phyloP scores from a whole-genome alignment of 768 basidiomycete species.

The Cystoderma amianthinum region DNA sequence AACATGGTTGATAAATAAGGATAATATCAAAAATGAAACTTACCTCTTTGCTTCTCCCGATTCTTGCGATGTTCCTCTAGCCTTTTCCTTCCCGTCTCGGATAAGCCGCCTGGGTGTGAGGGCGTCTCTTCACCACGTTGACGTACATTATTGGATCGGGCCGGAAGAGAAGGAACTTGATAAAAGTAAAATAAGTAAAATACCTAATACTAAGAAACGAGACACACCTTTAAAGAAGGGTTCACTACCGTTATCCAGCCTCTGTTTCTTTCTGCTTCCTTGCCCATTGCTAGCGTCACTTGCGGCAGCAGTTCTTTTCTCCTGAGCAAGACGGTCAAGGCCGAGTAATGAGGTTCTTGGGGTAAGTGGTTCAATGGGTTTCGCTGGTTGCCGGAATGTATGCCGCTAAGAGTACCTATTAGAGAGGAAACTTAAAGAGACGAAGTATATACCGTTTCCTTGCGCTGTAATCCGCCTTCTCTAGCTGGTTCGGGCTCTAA shows the following conservation, averaged over 20 bases:
- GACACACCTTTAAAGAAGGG: constrained; percentile 82
- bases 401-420: constrained; percentile 46
- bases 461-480: constrained; percentile 70
- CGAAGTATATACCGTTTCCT: constrained; percentile 44
- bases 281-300: constrained; percentile 31
- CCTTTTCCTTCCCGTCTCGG: constrained; percentile 60
- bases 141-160: constrained; percentile 49
- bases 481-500: constrained; percentile 75
- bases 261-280: constrained; percentile 59
- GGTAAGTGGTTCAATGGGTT: constrained; percentile 68
- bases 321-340: constrained; percentile 80
- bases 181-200: no score
- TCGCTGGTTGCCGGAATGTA: constrained; percentile 72
- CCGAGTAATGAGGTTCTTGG: constrained; percentile 79
- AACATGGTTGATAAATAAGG: constrained; percentile 1
- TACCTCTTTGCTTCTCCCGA: constrained; percentile 66
- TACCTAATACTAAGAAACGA: no score
- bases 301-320: constrained; percentile 68
- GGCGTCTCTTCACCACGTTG: constrained; percentile 88
- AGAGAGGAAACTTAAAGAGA: neutral
- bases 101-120: constrained; percentile 86
- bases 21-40: neutral
- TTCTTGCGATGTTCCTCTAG: constrained; percentile 74
- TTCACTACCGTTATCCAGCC: constrained; percentile 55
- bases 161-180: constrained; percentile 75